Conservation (phyloP, 2,329 filamentous ascomycete genomes). For the Pyrenophora teres region DNA sequence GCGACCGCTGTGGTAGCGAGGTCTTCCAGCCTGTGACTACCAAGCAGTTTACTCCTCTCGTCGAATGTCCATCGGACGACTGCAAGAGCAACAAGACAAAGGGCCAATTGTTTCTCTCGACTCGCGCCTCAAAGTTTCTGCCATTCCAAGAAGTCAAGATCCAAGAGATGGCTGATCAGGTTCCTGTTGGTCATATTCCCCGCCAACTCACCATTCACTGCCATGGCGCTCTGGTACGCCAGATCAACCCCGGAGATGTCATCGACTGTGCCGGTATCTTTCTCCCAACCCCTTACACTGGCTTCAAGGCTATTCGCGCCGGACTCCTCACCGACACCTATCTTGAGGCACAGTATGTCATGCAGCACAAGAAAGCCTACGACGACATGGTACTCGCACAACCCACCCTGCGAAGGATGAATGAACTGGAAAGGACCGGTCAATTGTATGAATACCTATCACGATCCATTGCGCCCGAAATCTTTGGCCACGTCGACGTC, state of each 20-base stretch:
- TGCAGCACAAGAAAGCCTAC: conserved; percentile 98
- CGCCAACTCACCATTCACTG: conserved; percentile 88
- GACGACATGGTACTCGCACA: conserved; percentile 87
- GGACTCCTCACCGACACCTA: conserved; percentile 98
- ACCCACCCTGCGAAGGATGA: conserved; percentile 79
- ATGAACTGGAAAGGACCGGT: conserved; percentile 80
- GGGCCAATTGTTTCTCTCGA: conserved; percentile 90
- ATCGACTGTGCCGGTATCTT: conserved; percentile 95
- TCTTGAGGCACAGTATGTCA: conserved; percentile 88
- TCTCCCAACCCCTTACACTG: conserved; percentile 96
- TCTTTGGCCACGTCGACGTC: conserved; percentile 93
- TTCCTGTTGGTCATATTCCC: conserved; percentile 96
- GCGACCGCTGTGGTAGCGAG: conserved; percentile 93
- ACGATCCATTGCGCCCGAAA: conserved; percentile 95
- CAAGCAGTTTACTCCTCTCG: conserved; percentile 86
- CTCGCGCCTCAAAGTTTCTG: conserved; percentile 94
- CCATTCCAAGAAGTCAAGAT: conserved; percentile 99
- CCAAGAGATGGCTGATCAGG: conserved; percentile 98
- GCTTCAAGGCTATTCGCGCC: conserved; percentile 94
- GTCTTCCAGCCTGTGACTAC: conserved; percentile 95
- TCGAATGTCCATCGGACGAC: conserved; percentile 85
- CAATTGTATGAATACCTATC: conserved; percentile 96
- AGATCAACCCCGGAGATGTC: conserved; percentile 91
- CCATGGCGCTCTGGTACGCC: conserved; percentile 81
- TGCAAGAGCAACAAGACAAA: conserved; percentile 90